Evolutionary conservation across 345 rosid genomes (phyloP).

Genomic region (Linum tenue): DNA sequence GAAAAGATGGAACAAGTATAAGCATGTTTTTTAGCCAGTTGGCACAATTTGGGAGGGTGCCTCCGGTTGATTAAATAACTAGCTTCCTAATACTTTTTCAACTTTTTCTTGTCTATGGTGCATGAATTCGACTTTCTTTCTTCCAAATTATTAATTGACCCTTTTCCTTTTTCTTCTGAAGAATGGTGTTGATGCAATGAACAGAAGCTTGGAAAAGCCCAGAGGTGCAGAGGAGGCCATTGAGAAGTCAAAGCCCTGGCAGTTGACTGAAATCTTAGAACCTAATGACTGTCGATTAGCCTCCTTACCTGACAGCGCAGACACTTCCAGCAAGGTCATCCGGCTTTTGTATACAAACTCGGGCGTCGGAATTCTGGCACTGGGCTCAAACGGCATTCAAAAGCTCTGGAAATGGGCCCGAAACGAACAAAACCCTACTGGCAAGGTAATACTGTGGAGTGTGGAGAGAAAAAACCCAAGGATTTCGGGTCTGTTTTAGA

Average conservation of each 20-base stretch:
- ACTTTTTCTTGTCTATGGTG: too few relatives aligned
- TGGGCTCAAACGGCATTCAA: conserved; percentile 69
- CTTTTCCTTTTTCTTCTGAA: conserved; percentile 18
- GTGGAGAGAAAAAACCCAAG: neutral
- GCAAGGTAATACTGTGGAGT: conserved; percentile 40
- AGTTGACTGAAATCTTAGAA: conserved; percentile 64
- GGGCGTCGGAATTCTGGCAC: conserved; percentile 73
- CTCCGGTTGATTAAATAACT: too few relatives aligned
- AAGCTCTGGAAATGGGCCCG: conserved; percentile 74
- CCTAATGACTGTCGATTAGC: conserved; percentile 59
- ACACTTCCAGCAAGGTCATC: conserved; percentile 77
- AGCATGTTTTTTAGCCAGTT: too few relatives aligned
- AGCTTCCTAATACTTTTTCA: conserved; percentile 1
- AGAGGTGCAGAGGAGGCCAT: conserved; percentile 51
- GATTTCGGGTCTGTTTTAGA: neutral
- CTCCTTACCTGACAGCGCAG: conserved; percentile 62
- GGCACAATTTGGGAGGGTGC: too few relatives aligned
- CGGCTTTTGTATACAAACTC: conserved; percentile 82
- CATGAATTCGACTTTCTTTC: neutral
- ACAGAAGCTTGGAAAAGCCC: conserved; percentile 74
- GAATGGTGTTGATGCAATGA: conserved; percentile 82
- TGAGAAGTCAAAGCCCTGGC: conserved; percentile 77
- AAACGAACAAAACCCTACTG: conserved; percentile 70
- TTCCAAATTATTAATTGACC: conserved; percentile 2
- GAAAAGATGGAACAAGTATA: too few relatives aligned